Conservation (phyloP, 345 rosid genomes). For the Mangifera indica region DNA sequence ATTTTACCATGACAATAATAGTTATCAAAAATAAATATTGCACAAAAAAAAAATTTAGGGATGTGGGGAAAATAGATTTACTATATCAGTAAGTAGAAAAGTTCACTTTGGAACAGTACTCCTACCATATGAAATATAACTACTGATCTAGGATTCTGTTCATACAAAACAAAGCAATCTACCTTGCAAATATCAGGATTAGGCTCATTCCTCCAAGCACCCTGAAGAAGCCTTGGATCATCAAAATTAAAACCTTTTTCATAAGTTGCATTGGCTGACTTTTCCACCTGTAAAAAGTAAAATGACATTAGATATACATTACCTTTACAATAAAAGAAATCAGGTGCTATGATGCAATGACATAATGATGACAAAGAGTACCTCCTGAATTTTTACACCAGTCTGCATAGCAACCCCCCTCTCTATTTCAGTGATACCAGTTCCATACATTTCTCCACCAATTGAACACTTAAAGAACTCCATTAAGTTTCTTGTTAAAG, state of each 20-base stretch:
- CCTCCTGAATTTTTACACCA: conserved; percentile 77
- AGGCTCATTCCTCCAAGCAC: conserved; percentile 98
- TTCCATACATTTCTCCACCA: conserved; percentile 92
- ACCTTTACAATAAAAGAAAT: background rate
- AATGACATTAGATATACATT: conserved; percentile 12
- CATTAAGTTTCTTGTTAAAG: conserved; percentile 96
- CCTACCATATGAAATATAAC: background rate
- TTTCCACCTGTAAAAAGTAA: conserved; percentile 42
- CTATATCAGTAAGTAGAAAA: conserved; percentile 2
- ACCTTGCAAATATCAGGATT: conserved; percentile 96
- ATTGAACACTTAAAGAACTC: conserved; percentile 99
- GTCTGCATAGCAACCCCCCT: conserved; percentile 66
- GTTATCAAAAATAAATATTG: background rate
- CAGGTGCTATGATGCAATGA: background rate
- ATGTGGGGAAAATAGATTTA: background rate
- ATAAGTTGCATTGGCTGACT: conserved; percentile 43
- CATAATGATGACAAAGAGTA: conserved; percentile 27
- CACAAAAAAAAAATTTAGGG: background rate
- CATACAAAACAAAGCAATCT: conserved; percentile 19
- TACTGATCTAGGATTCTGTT: conserved; percentile 1
- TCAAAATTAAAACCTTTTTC: conserved; percentile 98
- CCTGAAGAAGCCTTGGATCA: conserved; percentile 85
- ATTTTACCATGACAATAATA: background rate
- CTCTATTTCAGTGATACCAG: conserved; percentile 93
- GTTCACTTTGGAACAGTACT: background rate